Conservation (phyloP, 257 asterid genomes). For the Henckelia pumila region DNA sequence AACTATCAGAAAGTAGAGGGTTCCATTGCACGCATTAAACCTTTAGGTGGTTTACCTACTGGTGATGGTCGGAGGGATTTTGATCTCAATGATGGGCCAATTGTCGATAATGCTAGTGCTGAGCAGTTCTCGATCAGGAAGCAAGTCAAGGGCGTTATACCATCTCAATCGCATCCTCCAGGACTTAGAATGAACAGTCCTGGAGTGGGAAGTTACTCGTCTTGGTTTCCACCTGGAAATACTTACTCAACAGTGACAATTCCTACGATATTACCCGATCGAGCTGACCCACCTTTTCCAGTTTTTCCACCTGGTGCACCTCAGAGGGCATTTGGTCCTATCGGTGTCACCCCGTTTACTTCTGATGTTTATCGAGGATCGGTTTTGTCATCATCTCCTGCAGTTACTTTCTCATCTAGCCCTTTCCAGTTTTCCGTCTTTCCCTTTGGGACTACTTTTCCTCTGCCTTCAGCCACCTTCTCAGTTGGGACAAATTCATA, state of each 20-base stretch:
- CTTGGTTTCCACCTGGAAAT: constrained; percentile 25
- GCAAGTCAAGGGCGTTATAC: constrained; percentile 35
- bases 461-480: constrained; percentile 33
- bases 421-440: constrained; percentile 45
- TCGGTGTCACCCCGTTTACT: constrained; percentile 45
- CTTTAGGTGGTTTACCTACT: constrained; percentile 29
- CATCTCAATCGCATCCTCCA: constrained; percentile 43
- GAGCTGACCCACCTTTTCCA: constrained; percentile 48
- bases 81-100: constrained; percentile 44
- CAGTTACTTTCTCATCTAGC: constrained; percentile 38
- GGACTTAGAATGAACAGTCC: constrained; percentile 37
- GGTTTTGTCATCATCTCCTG: constrained; percentile 80
- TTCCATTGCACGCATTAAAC: constrained; percentile 25
- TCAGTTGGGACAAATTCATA: constrained; percentile 49
- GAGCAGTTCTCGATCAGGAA: constrained; percentile 29
- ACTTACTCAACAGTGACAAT: constrained; percentile 23
- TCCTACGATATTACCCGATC: constrained; percentile 59
- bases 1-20: constrained; percentile 28
- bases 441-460: constrained; percentile 33
- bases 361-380: constrained; percentile 78
- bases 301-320: constrained; percentile 55
- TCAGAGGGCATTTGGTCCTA: constrained; percentile 58
- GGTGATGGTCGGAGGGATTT: constrained; percentile 41
- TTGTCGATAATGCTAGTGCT: constrained; percentile 34
- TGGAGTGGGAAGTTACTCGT: constrained; percentile 15